phyloP scores from a whole-genome alignment of 441 rosid species.

The Dalechampia spathulata region DNA sequence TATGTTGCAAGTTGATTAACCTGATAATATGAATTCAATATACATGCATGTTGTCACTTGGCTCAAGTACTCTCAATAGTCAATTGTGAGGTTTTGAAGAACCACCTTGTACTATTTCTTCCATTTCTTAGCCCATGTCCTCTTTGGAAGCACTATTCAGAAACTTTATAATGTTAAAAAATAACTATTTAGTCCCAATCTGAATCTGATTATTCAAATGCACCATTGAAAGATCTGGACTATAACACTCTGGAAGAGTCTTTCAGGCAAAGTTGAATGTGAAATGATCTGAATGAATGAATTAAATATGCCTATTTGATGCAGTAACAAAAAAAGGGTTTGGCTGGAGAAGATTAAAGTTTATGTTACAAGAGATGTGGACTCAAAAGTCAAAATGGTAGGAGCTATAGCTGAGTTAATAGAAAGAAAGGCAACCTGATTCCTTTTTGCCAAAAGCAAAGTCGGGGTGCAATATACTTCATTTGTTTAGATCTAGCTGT shows the following conservation, averaged over 20 bases:
- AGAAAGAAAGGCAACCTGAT: too few relatives aligned
- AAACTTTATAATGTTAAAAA: background rate
- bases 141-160: constrained; percentile 1
- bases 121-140: background rate
- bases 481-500: background rate
- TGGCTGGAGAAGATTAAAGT: constrained; percentile 9
- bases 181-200: background rate
- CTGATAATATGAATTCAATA: too few relatives aligned
- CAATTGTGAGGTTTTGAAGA: background rate
- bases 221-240: background rate
- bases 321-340: background rate
- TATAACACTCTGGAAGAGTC: background rate
- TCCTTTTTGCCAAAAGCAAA: too few relatives aligned
- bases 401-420: too few relatives aligned
- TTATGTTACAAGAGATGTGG: too few relatives aligned
- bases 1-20: background rate
- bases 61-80: too few relatives aligned
- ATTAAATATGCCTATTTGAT: background rate
- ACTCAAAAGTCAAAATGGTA: too few relatives aligned
- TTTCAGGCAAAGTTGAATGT: background rate
- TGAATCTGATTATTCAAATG: background rate
- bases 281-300: background rate
- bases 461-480: too few relatives aligned
- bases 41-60: too few relatives aligned
- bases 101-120: background rate